These are phyloP conservation scores for Polytrichum commune DNA, from an alignment of 225 moss, liverwort and hornwort species.

Conservation along the genomic window DNA sequence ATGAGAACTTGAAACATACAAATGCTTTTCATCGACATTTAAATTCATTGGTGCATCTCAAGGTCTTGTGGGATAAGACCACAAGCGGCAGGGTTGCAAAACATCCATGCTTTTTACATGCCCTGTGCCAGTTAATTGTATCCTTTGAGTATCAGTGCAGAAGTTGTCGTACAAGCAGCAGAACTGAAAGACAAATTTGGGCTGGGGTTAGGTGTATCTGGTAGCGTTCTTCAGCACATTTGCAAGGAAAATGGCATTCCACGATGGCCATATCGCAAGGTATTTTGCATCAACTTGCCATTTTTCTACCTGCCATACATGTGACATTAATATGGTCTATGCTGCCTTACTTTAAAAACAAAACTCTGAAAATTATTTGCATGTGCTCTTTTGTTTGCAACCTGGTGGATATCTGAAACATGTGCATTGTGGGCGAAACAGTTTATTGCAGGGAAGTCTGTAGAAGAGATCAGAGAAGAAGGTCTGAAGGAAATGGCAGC, in stretches of 20 bases:
- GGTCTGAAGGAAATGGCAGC: slow-evolving; percentile 45
- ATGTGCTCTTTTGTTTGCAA: slow-evolving; percentile 7
- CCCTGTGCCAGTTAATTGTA: too few relatives aligned
- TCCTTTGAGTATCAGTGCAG: too few relatives aligned
- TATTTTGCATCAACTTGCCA: slow-evolving; percentile 5
- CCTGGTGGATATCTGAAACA: too few relatives aligned
- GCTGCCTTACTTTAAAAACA: too few relatives aligned
- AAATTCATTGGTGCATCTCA: too few relatives aligned
- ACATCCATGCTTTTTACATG: too few relatives aligned
- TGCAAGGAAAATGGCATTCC: slow-evolving; percentile 58
- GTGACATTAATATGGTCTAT: too few relatives aligned
- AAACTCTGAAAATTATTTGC: background rate
- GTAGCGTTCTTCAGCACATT: slow-evolving; percentile 47
- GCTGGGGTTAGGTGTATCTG: slow-evolving; percentile 38
- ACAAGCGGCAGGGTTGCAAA: too few relatives aligned
- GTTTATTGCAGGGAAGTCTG: slow-evolving; percentile 47
- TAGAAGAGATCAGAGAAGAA: slow-evolving; percentile 49
- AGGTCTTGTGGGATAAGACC: too few relatives aligned
- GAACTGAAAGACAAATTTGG: background rate
- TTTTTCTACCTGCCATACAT: background rate
- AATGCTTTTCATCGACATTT: too few relatives aligned
- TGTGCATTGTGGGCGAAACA: slow-evolving; percentile 12
- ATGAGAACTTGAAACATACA: too few relatives aligned
- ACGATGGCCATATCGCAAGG: slow-evolving; percentile 59
- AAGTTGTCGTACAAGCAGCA: too few relatives aligned